Evolutionary conservation across 768 basidiomycete genomes (phyloP), one percentile per base, ranked within the genome.

Genomic region (Tephrocybe rancida): DNA sequence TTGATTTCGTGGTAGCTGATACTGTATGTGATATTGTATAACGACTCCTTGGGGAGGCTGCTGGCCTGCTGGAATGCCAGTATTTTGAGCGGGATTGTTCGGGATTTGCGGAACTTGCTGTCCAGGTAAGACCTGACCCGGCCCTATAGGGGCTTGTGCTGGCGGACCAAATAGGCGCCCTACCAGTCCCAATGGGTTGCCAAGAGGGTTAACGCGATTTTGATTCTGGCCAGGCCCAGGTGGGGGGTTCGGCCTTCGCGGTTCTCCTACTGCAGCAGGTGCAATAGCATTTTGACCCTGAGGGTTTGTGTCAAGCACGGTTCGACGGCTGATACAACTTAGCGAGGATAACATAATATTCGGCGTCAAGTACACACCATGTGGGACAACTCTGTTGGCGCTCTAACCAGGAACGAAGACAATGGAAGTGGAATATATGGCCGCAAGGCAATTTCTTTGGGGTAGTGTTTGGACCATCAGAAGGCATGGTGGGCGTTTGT

Each of bases 321-420:
- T 87, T 39, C 88, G 83, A 48, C 91, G 89, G 65, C 91, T 92
- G 52, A 43, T 41, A 3, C n/a, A 56, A 52, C 54, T 60, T 37
- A 62, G 55, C 51, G 48, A 50, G 39, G 30, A 50, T 16, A 37
- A 34, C 30, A 62, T 53, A 13, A 34, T 13, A 38, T 21, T 38
- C n/a, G 27, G 3, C 26, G 14, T 34, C 21, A 44, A 52, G 19
- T 29, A 70, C 87, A 70, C 45, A 96, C 96, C 96, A 99, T 37
- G 97, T 99, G 1, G 97, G 97, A 68, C 97, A 99, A 61, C 92
- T 98, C 70, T 98, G 97, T 69, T 99, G 97, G 39, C 97, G 82
- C 70, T 99, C 97, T 24, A 99, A 81, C 97, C 97, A 99, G 19
- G 93, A 95, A 35, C 94, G 82, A 57, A 99, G 81, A 70, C 97